Conservation (phyloP, 441 rosid species). For the Brassica balearica region DNA sequence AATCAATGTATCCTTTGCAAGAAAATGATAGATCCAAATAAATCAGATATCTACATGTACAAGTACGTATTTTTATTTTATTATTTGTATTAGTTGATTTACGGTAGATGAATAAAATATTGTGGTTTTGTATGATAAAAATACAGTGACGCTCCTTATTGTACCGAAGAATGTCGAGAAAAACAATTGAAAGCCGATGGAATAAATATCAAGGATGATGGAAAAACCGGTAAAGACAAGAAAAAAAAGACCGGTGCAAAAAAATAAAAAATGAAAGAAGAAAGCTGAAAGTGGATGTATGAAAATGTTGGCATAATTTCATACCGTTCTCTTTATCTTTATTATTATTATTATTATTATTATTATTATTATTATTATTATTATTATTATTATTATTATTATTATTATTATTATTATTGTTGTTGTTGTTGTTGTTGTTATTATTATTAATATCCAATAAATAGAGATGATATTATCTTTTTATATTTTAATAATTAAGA, state of each 20-base stretch:
- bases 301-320: not conserved
- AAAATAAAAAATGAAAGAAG: not conserved
- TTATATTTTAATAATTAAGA: too few species aligned
- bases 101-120: not conserved
- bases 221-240: not conserved
- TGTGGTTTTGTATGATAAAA: not conserved
- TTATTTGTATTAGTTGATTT: not conserved
- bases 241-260: not conserved
- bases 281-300: not conserved
- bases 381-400: too few species aligned
- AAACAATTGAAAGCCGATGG: constrained; percentile 12
- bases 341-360: not conserved
- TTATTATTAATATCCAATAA: not conserved
- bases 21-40: constrained; percentile 4
- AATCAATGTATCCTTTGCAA: constrained; percentile 35
- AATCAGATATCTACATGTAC: constrained; percentile 35
- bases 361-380: too few species aligned
- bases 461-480: not conserved
- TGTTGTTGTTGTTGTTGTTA: too few species aligned
- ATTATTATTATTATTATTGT: too few species aligned
- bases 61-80: constrained; percentile 25
- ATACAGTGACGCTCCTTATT: constrained; percentile 34
- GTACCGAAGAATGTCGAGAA: constrained; percentile 29
- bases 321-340: not conserved
- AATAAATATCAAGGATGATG: not conserved